Base-by-base conservation (phyloP, 257 asterid genomes). In the Nicotiana benthamiana region DNA sequence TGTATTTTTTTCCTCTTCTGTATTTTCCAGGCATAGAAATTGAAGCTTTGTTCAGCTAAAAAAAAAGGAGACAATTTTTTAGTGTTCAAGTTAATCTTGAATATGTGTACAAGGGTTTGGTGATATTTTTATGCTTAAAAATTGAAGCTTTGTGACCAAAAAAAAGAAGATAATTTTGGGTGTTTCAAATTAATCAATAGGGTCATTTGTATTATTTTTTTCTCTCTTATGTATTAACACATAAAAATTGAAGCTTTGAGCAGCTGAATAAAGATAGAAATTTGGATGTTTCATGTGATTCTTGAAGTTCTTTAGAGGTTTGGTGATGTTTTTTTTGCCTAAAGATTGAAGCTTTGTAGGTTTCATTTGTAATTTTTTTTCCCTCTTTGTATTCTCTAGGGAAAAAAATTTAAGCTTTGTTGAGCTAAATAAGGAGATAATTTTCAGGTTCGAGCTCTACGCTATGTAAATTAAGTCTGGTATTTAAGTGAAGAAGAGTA, bases 141-240 rank as follows among this genome's bases (percentile, higher is more conserved):
- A 34, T 84, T 67, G 77, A 74, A 81, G 80, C 86, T 83, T 79
- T 87, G 70, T 24, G 83, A 61, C 4, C 46, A 63, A 57, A 62
- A 13, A 52, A 30, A 56, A 56, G 32, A 43, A 66, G 51, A 56
- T 56, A 18, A 32, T 66, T 28, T 64, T 64, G 68, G 74, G 17
- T 65, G 26, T n/a, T 48, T 57, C 56, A 72, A 34, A 30, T 46
- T 70, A 54, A 80, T 56, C 54, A 80, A 81, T 85, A 94, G 91
- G 80, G 70, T 30, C 90, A 20, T 80, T 90, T 54, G 93, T 92
- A 43, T 30, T 28, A 28, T 28, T 94, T 94, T 84, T 91, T 84
- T 32, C 81, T 11, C 40, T 63, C 66, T 36, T 83, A 28, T 63
- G 43, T 67, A 61, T 51, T 68, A 81, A 75, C 83, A 83, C 61